Conservation (phyloP, 148 eudicot species). For the Silene latifolia region DNA sequence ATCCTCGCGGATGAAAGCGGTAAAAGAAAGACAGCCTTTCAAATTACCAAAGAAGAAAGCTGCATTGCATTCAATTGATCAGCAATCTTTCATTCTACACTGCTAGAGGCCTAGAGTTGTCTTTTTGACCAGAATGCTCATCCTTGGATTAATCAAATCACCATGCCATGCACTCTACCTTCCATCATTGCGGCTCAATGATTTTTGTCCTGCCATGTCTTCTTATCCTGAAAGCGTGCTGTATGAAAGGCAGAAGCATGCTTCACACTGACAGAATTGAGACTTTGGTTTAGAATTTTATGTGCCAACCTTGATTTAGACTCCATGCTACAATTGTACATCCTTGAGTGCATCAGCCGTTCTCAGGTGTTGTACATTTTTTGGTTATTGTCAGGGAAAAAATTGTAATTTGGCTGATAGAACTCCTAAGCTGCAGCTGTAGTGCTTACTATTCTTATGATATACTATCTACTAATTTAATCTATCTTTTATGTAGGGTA, state of each 20-base stretch:
- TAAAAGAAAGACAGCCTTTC: too few relatives aligned
- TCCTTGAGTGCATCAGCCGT: conserved; percentile 66
- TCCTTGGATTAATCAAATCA: conserved; percentile 52
- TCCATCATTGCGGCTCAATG: conserved; percentile 44
- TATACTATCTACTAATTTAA: conserved; percentile 18
- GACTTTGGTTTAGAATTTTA: conserved; percentile 59
- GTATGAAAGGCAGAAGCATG: conserved; percentile 72
- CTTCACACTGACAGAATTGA: conserved; percentile 57
- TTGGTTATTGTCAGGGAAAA: conserved; percentile 31
- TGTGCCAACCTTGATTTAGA: conserved; percentile 65
- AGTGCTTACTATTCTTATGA: conserved; percentile 9
- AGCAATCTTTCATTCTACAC: conserved; percentile 45
- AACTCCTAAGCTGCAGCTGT: conserved; percentile 21
- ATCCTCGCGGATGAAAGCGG: too few relatives aligned
- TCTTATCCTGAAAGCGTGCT: conserved; percentile 66
- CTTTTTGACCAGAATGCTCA: conserved; percentile 46
- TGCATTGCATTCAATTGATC: conserved; percentile 51
- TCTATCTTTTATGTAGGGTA: conserved; percentile 51
- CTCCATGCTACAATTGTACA: conserved; percentile 76
- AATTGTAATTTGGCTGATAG: conserved; percentile 39
- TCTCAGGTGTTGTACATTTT: conserved; percentile 76
- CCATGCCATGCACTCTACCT: conserved; percentile 43
- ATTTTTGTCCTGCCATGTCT: conserved; percentile 63
- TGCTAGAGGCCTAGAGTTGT: conserved; percentile 46
- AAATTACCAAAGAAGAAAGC: too few relatives aligned